Evolutionary conservation across 805 yeast genomes (phyloP), one percentile per base, ranked within the genome.

Genomic region (Schizosaccharomyces japonicus): DNA sequence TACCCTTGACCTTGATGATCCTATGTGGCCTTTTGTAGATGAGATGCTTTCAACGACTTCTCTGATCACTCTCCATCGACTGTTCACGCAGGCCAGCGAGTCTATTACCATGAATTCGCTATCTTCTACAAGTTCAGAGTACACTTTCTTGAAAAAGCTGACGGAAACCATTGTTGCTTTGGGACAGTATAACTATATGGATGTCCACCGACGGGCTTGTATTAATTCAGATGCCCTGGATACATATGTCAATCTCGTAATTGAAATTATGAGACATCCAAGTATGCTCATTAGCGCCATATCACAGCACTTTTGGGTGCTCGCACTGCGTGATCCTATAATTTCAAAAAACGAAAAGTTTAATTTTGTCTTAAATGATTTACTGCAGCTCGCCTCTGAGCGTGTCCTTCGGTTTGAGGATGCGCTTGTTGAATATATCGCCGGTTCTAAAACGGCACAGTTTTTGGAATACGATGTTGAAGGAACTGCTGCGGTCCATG

Each of bases 291-390:
- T 87, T 2, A 78, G 94, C 47, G 94, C 95, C 0, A 68, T 90
- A 15, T 80, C 95, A 0, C 63, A 90, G 47, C 94, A 84, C 58
- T 79, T 90, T 65, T 92, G 98, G 98, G 83, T 93, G 51, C 73
- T 87, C 1, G 74, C 87, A 53, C 64, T 92, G 47, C 70, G 99
- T 55, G 73, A 77, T 49, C 94, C 84, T 54, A 81, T 77, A 50
- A 66, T 80, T 44, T 67, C 77, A 50, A 72, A 32, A 31, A 29
- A 45, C n/a, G 47, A 45, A 19, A 31, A 21, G 52, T 56, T 79
- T 39, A 67, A 68, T 47, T 63, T 63, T 5, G 61, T 78, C 13
- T 63, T 81, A 49, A 78, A 90, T 15, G 75, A 73, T 13, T 63
- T 90, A 36, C 64, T 92, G 45, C 80, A 80, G 54, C 71, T 73